Base-by-base conservation (phyloP, 768 basidiomycete species). In the Tulasnella sp. region DNA sequence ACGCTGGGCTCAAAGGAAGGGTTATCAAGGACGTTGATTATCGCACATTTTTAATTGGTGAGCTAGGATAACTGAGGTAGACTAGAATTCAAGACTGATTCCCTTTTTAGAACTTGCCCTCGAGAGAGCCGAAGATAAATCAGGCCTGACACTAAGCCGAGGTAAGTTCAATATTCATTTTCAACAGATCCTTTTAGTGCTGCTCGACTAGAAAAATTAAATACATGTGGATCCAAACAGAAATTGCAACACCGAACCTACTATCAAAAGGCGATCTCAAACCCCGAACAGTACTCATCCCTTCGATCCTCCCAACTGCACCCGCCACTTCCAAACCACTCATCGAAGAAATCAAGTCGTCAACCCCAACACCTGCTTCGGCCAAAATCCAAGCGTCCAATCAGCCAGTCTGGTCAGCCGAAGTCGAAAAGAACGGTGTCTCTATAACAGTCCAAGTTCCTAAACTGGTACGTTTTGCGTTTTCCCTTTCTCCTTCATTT, bases 201-300 rank as follows among this genome's bases (percentile, higher is more conserved):
- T n/a, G n/a, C n/a, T n/a, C n/a, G n/a, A n/a, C n/a, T n/a, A n/a
- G n/a, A n/a, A n/a, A n/a, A n/a, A n/a, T n/a, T n/a, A n/a, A n/a
- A n/a, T n/a, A n/a, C n/a, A n/a, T n/a, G n/a, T n/a, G n/a, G n/a
- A n/a, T n/a, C n/a, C n/a, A n/a, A n/a, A n/a, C 48, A 63, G 62
- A 63, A 49, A 80, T 90, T 61, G 78, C 77, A 23, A 84, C 79
- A 0, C 88, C 88, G 4, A 91, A 90, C 69, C 86, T 91, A 54
- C 71, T 77, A 2, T 81, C 82, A 54, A 91, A 90, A 69, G 88
- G 88, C n/a, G 78, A 76, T 65, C 77, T 84, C 1, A 66, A 68
- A 26, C 76, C 81, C 13, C 80, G 86, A 32, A 77, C 76, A 11
- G 81, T 81, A 1, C 67, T 73, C 43, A 73, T 89, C 24, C 84